Conservation (phyloP, 176 grass and related monocot genomes). For the Eleusine coracana region DNA sequence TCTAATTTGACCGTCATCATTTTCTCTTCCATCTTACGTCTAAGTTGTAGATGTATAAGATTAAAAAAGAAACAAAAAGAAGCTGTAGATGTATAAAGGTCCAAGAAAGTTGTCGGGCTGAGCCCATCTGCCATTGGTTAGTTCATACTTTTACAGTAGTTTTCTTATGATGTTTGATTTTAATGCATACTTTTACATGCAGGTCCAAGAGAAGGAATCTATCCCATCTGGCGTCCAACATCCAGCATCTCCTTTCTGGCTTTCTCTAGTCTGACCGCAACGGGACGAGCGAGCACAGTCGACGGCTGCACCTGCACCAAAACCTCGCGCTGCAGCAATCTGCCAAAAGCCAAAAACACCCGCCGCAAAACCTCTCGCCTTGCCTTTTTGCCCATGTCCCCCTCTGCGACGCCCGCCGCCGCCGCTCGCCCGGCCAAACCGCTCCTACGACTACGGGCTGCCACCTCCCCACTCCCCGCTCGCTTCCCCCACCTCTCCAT, state of each 20-base stretch:
- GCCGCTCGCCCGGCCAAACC: conserved; percentile 40
- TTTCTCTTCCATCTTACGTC: too few relatives aligned
- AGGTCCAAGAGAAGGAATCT: not conserved
- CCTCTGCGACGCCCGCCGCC: conserved; percentile 31
- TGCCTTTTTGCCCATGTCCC: conserved; percentile 26
- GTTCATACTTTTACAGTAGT: too few relatives aligned
- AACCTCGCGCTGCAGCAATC: conserved; percentile 8
- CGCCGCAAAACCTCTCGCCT: conserved; percentile 10
- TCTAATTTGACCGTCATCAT: too few relatives aligned
- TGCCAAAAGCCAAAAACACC: not conserved
- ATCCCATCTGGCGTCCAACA: not conserved
- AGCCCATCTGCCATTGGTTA: too few relatives aligned
- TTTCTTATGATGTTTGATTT: too few relatives aligned
- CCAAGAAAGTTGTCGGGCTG: too few relatives aligned
- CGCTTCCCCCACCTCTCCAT: conserved; percentile 23
- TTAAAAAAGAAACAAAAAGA: too few relatives aligned
- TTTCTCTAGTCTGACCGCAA: not conserved
- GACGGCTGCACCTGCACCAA: not conserved
- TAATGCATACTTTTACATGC: too few relatives aligned
- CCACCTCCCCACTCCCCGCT: not conserved
- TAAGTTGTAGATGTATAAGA: too few relatives aligned
- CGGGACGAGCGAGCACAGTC: not conserved
- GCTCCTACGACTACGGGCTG: not conserved
- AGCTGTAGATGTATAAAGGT: too few relatives aligned
- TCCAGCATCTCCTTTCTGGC: not conserved